phyloP scores from a whole-genome alignment of 164 flowering plant species.

The Echeveria elegans region DNA sequence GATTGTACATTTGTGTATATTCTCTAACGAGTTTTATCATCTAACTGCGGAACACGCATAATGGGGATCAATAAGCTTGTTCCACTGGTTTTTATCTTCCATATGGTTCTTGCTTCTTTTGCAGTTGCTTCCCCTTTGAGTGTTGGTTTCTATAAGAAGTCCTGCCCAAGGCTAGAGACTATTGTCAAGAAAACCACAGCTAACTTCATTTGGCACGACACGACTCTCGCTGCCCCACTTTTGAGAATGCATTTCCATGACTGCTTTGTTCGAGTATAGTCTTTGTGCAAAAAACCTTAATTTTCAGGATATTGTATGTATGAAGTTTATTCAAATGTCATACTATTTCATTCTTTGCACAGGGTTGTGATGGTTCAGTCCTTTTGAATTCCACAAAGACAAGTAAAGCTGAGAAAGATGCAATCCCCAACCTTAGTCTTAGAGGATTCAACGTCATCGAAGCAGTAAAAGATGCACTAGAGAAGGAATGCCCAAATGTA shows the following conservation, averaged over 20 bases:
- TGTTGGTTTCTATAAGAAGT: conserved; percentile 15
- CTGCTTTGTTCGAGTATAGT: conserved; percentile 21
- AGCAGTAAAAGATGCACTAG: background rate
- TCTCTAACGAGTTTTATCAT: background rate
- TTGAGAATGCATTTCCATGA: conserved; percentile 25
- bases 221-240: conserved; percentile 18
- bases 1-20: too few species aligned
- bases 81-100: background rate
- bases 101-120: background rate
- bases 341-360: background rate
- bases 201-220: conserved; percentile 13
- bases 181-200: conserved; percentile 9
- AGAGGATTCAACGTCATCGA: conserved; percentile 6
- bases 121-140: conserved; percentile 3
- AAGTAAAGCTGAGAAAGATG: background rate
- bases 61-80: background rate
- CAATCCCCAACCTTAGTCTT: background rate
- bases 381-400: background rate
- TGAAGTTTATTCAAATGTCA: background rate
- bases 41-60: background rate
- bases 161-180: conserved; percentile 18
- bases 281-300: too few species aligned
- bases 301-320: too few species aligned
- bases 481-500: background rate
- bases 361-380: conserved; percentile 5